Percentiles rank a stretch among this genome's conserved stretches.
phyloP scores from a whole-genome alignment of 2,329 filamentous ascomycete species.

The Sarocladiaceae sp. region DNA sequence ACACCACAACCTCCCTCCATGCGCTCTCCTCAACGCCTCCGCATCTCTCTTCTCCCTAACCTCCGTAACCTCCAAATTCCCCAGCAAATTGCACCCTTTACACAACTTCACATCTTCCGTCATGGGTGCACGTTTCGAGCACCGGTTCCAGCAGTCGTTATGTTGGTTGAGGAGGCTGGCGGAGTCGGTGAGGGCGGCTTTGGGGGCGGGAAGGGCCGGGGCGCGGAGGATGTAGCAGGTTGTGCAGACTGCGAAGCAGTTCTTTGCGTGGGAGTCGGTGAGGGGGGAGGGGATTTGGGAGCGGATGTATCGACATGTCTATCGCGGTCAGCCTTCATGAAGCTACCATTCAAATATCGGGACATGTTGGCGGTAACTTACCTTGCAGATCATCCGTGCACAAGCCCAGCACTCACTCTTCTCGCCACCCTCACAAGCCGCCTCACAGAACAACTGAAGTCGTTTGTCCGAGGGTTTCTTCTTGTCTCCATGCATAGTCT shows the following conservation, averaged over 20 bases:
- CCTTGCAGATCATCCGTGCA: conserved; percentile 13
- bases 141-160: background rate
- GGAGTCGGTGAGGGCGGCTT: conserved; percentile 8
- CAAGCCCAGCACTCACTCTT: conserved; percentile 17
- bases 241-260: conserved; percentile 16
- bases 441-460: conserved; percentile 13
- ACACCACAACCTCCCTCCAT: conserved; percentile 12
- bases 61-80: background rate
- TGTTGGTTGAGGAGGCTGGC: conserved; percentile 14
- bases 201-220: background rate
- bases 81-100: conserved; percentile 11
- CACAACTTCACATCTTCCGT: conserved; percentile 9
- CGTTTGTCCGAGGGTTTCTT: background rate
- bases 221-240: conserved; percentile 13
- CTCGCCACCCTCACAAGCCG: conserved; percentile 1
- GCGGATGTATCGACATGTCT: background rate
- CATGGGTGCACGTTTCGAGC: background rate
- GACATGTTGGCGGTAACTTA: conserved; percentile 8
- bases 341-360: too few relatives aligned
- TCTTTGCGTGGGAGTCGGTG: conserved; percentile 12
- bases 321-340: too few relatives aligned
- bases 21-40: background rate
- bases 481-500: background rate
- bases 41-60: conserved; percentile 13
- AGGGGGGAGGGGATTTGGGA: conserved; percentile 6